Percentiles rank a stretch among this genome's conserved stretches.
These are phyloP conservation scores for Pseudogymnoascus destructans DNA, from an alignment of 2,329 filamentous ascomycete genomes.

Conservation along the genomic window DNA sequence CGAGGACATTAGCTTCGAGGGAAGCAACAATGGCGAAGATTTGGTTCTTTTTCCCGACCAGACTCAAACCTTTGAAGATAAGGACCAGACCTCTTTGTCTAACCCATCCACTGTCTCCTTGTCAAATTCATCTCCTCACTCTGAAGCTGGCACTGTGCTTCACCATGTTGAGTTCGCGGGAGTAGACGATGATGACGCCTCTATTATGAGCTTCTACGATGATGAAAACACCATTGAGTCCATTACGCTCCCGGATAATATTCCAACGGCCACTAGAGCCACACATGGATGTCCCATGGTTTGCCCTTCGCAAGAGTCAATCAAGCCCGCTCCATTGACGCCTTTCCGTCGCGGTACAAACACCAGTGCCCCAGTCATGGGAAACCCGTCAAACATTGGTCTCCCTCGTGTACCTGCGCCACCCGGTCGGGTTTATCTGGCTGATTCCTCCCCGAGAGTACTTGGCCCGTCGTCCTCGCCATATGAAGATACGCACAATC, in stretches of 20 bases:
- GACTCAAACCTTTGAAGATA: neutral
- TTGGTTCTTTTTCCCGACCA: neutral
- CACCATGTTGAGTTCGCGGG: neutral
- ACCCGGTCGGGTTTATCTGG: slow-evolving; percentile 6
- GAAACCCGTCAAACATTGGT: slow-evolving; percentile 7
- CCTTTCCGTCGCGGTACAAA: slow-evolving; percentile 10
- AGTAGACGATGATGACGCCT: neutral
- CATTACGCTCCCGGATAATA: neutral
- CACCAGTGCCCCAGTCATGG: slow-evolving; percentile 9
- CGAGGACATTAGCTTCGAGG: neutral
- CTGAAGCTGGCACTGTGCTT: neutral
- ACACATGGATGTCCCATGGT: neutral
- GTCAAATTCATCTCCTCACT: neutral
- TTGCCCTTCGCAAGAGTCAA: neutral
- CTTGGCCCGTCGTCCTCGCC: slow-evolving; percentile 14
- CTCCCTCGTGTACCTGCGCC: slow-evolving; percentile 13
- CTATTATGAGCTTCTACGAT: neutral
- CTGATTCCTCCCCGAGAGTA: slow-evolving; percentile 6
- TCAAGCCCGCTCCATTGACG: slow-evolving; percentile 10
- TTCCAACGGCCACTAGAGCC: neutral
- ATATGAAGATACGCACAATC: slow-evolving; percentile 17
- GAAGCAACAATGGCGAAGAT: slow-evolving; percentile 4
- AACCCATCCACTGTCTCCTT: neutral
- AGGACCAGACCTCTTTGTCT: neutral
- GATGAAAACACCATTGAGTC: neutral